Percentiles rank a stretch among this genome's conserved stretches.
These are phyloP conservation scores for Pyricularia sp. DNA, from an alignment of 2,329 filamentous ascomycete species.

Conservation along the genomic window DNA sequence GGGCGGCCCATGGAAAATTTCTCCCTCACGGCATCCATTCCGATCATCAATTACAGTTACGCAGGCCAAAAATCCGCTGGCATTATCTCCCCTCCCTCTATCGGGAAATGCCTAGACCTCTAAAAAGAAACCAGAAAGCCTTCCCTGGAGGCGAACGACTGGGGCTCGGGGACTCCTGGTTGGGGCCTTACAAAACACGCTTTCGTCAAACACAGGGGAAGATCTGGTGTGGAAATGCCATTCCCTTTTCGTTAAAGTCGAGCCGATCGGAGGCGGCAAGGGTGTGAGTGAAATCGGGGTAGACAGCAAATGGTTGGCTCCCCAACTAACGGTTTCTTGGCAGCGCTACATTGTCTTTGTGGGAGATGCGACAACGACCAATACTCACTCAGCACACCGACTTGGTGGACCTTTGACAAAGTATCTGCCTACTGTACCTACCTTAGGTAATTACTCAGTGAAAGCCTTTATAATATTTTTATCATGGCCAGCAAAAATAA, in stretches of 20 bases:
- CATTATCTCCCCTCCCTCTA: background rate
- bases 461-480: background rate
- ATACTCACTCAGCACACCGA: background rate
- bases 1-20: background rate
- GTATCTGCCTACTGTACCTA: background rate
- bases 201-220: background rate
- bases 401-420: too few species aligned
- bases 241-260: background rate
- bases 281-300: background rate
- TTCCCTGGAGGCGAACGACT: background rate
- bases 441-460: too few species aligned
- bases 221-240: background rate
- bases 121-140: background rate
- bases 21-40: background rate
- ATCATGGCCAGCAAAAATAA: background rate
- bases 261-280: background rate
- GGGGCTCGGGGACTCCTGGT: background rate
- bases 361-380: background rate
- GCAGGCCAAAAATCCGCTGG: background rate
- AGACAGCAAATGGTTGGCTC: background rate
- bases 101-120: background rate
- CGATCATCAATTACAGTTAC: background rate
- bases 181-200: background rate
- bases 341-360: background rate
- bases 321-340: background rate